Percentiles rank a stretch among this genome's conserved stretches.
These are phyloP conservation scores for Lactarius pseudohatsudake DNA, from an alignment of 768 basidiomycete genomes.

Conservation along the genomic window DNA sequence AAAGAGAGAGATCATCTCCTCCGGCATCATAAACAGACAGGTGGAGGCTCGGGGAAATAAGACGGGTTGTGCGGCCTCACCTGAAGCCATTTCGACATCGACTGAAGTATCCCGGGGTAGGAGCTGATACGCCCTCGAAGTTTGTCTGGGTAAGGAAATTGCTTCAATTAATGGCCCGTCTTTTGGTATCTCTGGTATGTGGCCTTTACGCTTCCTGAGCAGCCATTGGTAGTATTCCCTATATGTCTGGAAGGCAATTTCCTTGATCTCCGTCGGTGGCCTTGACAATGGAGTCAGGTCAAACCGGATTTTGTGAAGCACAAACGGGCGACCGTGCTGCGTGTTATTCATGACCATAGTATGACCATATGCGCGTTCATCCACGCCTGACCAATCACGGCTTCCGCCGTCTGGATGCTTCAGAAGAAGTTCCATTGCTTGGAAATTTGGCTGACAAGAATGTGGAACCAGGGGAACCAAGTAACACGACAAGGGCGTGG, in stretches of 20 bases:
- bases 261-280: conserved; percentile 52
- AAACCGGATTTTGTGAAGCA: conserved; percentile 56
- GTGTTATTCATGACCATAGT: conserved; percentile 56
- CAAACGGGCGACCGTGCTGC: conserved; percentile 53
- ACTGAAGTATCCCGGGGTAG: conserved; percentile 37
- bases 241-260: conserved; percentile 51
- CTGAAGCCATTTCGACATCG: conserved; percentile 15
- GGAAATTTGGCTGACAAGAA: conserved; percentile 52
- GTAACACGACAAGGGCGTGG: conserved; percentile 54
- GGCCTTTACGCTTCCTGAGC: conserved; percentile 51
- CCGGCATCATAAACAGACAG: conserved; percentile 54
- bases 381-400: conserved; percentile 55
- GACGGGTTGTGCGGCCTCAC: conserved; percentile 28
- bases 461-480: conserved; percentile 61
- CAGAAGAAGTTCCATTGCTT: conserved; percentile 51
- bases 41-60: conserved; percentile 49
- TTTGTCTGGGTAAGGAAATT: conserved; percentile 42
- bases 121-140: conserved; percentile 35
- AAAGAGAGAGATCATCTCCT: conserved; percentile 40
- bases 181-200: conserved; percentile 44
- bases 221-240: conserved; percentile 53
- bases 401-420: conserved; percentile 46
- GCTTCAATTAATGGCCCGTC: conserved; percentile 67
- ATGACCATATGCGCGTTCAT: conserved; percentile 48
- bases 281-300: conserved; percentile 67